These are phyloP conservation scores for Phoenix dactylifera DNA, from an alignment of 176 grass and related monocot genomes.

Conservation along the genomic window DNA sequence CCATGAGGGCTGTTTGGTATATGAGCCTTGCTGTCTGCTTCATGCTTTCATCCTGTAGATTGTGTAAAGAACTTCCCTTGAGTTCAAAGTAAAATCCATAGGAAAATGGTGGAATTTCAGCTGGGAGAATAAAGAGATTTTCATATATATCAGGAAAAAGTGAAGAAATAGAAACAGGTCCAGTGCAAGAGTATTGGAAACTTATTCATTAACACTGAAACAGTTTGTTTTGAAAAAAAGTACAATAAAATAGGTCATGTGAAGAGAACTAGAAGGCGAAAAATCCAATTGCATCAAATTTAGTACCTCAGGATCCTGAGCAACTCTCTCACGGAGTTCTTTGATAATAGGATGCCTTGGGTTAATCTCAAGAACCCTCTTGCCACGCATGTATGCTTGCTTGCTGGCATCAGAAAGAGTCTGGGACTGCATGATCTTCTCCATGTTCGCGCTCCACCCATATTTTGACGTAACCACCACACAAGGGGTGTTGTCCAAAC, in stretches of 20 bases:
- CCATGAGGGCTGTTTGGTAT: slow-evolving; percentile 92
- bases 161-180: no score
- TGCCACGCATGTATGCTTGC: slow-evolving; percentile 88
- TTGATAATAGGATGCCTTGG: slow-evolving; percentile 92
- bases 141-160: no score
- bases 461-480: slow-evolving; percentile 83
- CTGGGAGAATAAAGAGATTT: no score
- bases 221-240: no score
- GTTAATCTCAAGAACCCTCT: slow-evolving; percentile 91
- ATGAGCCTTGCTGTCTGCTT: slow-evolving; percentile 72
- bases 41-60: slow-evolving; percentile 37
- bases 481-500: slow-evolving; percentile 69
- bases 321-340: slow-evolving; percentile 83
- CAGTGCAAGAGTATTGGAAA: no score
- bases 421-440: slow-evolving; percentile 97
- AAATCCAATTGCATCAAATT: no score
- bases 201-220: no score
- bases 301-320: slow-evolving; percentile 62
- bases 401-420: slow-evolving; percentile 74
- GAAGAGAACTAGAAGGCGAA: no score
- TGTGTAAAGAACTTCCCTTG: no score
- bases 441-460: slow-evolving; percentile 94
- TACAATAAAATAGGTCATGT: no score
- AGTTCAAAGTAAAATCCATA: no score
- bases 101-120: no score